Evolutionary conservation across 2,329 filamentous ascomycete genomes (phyloP), one percentile per base, ranked within the genome.

Genomic region (Amylocarpus encephaloides): DNA sequence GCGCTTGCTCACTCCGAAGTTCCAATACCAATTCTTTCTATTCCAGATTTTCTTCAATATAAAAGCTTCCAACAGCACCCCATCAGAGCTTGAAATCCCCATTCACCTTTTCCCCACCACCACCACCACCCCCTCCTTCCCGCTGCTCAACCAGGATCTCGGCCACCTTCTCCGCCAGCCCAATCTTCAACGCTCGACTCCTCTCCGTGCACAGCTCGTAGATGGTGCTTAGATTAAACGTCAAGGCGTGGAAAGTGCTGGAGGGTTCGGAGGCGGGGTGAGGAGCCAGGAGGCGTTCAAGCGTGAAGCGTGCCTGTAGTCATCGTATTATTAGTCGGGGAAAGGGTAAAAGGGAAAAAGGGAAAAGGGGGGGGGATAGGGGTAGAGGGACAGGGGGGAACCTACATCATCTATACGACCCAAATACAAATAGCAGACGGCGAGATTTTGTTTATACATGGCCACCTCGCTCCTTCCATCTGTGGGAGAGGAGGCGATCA

Each of bases 121-220:
- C 62, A 32, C 32, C n/a, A 47, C 47, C 2, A 47, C 45, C 2
- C 19, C 49, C 12, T 19, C 40, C 33, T 43, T 45, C 19, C 40
- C 46, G 18, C 22, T 41, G 43, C 15, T 49, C 26, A 4, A 40
- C 43, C 36, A 51, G 22, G 42, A 57, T 56, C 15, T 43, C 71
- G 1, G 88, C 84, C 15, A 93, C 75, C 46, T 76, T 78, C 60
- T 89, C 85, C 1, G 86, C 83, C 15, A 97, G 72, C 22, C 71
- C 73, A 29, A 79, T 68, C 73, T 97, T 97, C 59, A 86, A 68
- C 11, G 76, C 76, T 43, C 79, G 74, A 38, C 88, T 80, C 54
- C 79, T 78, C 60, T 97, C 91, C 0, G 87, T 91, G 65, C 87
- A 93, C 6, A 97, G 76, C 68, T 97, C 93, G 65, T 95, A 97